These are phyloP conservation scores for Alnus rubra DNA, from an alignment of 306 rosid genomes.

Conservation along the genomic window DNA sequence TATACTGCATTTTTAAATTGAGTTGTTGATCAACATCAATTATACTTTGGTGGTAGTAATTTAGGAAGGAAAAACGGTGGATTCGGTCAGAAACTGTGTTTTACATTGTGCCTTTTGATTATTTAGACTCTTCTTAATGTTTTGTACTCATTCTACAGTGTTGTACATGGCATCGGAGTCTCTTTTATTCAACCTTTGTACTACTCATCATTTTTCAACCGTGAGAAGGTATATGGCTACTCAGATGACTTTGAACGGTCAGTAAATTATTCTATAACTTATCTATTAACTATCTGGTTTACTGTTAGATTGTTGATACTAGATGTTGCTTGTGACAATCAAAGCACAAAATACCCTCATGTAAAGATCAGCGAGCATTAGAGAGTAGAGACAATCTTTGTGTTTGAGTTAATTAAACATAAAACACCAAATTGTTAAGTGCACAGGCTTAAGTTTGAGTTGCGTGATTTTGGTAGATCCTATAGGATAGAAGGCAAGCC, in stretches of 20 bases:
- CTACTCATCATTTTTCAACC: conserved; percentile 70
- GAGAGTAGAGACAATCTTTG: neutral
- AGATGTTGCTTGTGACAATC: neutral
- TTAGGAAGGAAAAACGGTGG: neutral
- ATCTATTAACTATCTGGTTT: neutral
- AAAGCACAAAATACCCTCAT: conserved; percentile 9
- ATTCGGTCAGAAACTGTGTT: conserved; percentile 23
- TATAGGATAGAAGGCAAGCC: neutral
- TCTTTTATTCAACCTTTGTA: conserved; percentile 73
- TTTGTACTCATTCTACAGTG: conserved; percentile 49
- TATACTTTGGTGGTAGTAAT: conserved; percentile 13
- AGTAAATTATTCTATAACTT: conserved; percentile 23
- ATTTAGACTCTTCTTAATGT: conserved; percentile 28
- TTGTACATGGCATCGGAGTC: conserved; percentile 80
- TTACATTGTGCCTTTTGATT: conserved; percentile 2
- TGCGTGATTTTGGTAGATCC: neutral
- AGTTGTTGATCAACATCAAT: conserved; percentile 15
- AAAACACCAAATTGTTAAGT: neutral
- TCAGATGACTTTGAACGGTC: conserved; percentile 94
- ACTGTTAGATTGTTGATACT: neutral
- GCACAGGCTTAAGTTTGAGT: neutral
- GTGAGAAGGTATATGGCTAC: conserved; percentile 77
- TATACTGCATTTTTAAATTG: neutral
- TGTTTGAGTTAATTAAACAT: neutral
- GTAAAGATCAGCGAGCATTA: neutral